These are phyloP conservation scores for Eremothecium coryli DNA, from an alignment of 1,139 yeast genomes.

Conservation along the genomic window DNA sequence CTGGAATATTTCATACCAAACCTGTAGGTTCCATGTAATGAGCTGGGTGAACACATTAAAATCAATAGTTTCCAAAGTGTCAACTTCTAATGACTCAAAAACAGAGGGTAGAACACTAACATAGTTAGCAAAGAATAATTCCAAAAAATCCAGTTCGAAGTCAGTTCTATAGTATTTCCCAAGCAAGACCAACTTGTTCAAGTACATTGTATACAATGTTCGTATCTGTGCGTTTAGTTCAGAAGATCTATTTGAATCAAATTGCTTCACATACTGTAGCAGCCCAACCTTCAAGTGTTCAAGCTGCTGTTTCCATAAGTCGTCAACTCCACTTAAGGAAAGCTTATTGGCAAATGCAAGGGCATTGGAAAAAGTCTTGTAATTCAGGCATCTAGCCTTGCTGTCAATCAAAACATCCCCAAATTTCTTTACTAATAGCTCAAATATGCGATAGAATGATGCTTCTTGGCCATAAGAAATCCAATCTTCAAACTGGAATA, in stretches of 20 bases:
- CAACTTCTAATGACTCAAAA: constrained; percentile 10
- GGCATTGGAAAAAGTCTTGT: constrained; percentile 15
- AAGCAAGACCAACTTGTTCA: constrained; percentile 24
- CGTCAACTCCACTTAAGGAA: constrained; percentile 18
- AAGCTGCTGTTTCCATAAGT: constrained; percentile 21
- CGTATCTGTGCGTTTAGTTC: constrained; percentile 11
- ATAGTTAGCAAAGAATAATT: constrained; percentile 15
- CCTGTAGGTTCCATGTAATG: constrained; percentile 25
- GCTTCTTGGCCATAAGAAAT: constrained; percentile 22
- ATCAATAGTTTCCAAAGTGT: constrained; percentile 14
- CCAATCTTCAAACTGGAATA: constrained; percentile 28
- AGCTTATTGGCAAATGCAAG: constrained; percentile 18
- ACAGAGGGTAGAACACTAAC: constrained; percentile 13
- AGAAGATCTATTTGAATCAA: constrained; percentile 6
- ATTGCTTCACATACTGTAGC: constrained; percentile 18
- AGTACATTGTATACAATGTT: constrained; percentile 11
- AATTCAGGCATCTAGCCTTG: constrained; percentile 11
- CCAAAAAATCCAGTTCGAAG: constrained; percentile 16
- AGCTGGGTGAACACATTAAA: constrained; percentile 23
- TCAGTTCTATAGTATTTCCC: constrained; percentile 25
- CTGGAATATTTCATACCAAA: constrained; percentile 22
- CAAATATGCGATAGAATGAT: constrained; percentile 15
- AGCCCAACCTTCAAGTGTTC: constrained; percentile 20
- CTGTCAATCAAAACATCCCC: constrained; percentile 15
- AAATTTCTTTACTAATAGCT: constrained; percentile 18